Evolutionary conservation across 2,329 filamentous ascomycete species (phyloP).

Genomic region (Fusarium decemcellulare): DNA sequence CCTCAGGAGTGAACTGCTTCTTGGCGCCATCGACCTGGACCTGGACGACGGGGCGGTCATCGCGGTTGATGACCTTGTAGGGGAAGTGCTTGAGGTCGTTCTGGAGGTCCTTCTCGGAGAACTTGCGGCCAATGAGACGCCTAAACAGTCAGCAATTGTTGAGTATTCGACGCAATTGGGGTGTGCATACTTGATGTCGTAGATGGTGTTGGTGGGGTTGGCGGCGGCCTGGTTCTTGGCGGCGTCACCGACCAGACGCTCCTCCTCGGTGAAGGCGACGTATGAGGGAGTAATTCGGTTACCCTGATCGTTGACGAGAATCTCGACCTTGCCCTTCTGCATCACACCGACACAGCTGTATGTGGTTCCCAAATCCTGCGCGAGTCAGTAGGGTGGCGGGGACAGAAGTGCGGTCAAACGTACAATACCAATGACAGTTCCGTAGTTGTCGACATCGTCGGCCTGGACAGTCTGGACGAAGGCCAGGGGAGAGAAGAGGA

Average conservation of each 20-base stretch:
- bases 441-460: conserved; percentile 82
- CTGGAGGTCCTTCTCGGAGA: conserved; percentile 87
- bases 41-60: conserved; percentile 89
- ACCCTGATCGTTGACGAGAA: conserved; percentile 96
- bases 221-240: conserved; percentile 94
- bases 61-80: conserved; percentile 92
- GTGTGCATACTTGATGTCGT: conserved; percentile 85
- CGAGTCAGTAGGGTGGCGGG: conserved; percentile 30
- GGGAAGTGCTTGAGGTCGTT: conserved; percentile 98
- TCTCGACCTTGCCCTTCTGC: conserved; percentile 95
- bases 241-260: conserved; percentile 96
- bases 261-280: conserved; percentile 96
- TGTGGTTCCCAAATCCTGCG: conserved; percentile 86
- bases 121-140: conserved; percentile 90
- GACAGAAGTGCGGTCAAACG: conserved; percentile 49
- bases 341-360: conserved; percentile 94
- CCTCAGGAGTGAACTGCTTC: conserved; percentile 85
- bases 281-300: conserved; percentile 97
- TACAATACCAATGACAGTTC: conserved; percentile 94
- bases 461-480: conserved; percentile 84
- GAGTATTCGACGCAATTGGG: background rate
- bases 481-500: conserved; percentile 89
- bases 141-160: conserved; percentile 57
- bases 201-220: conserved; percentile 84
- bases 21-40: conserved; percentile 76